Base-by-base conservation (phyloP, 2,329 filamentous ascomycete species). In the Verticillium longisporum region DNA sequence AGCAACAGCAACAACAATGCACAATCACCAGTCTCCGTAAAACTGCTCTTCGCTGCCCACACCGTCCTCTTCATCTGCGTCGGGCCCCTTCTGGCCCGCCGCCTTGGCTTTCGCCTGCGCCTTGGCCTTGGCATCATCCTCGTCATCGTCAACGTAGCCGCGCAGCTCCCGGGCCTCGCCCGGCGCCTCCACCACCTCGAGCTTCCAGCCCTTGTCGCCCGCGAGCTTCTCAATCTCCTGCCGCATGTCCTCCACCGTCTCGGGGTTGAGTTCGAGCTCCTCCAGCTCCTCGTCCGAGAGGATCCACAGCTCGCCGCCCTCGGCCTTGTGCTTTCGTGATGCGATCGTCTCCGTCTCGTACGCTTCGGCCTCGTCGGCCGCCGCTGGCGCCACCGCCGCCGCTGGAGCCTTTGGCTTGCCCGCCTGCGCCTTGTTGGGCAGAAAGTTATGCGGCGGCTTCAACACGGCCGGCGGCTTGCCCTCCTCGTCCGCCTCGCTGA, bases 161-260 rank as follows among this genome's bases (percentile, higher is more conserved):
- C 88, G 78, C 50, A 94, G 84, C 70, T 92, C 88, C 63, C 75
- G 69, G 18, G 84, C 77, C 26, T 83, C 80, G 26, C 83, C 81
- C 1, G 88, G 83, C 11, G 85, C 80, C 68, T 95, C 89, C 1
- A 95, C 84, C 14, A 95, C 80, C 73, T 95, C 90, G 62, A 97
- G 77, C 68, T 87, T 89, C 92, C 92, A 97, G 15, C 86, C 86
- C 65, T 87, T 84, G 7, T 88, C 86, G 2, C 86, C 84, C 0
- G 91, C 90, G 50, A 90, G 70, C 67, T 86, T 83, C 70, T 90
- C 81, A 61, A 96, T 74, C 69, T 90, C 80, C 64, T 86, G 81
- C 68, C 83, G 83, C 70, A 96, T 78, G 55, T 86, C 80, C 67
- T 93, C 87, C 3, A 96, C 80, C 54, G 87, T 80, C 56, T 88